These are phyloP conservation scores for Suillus bovinus DNA, from an alignment of 768 basidiomycete species.

Conservation along the genomic window DNA sequence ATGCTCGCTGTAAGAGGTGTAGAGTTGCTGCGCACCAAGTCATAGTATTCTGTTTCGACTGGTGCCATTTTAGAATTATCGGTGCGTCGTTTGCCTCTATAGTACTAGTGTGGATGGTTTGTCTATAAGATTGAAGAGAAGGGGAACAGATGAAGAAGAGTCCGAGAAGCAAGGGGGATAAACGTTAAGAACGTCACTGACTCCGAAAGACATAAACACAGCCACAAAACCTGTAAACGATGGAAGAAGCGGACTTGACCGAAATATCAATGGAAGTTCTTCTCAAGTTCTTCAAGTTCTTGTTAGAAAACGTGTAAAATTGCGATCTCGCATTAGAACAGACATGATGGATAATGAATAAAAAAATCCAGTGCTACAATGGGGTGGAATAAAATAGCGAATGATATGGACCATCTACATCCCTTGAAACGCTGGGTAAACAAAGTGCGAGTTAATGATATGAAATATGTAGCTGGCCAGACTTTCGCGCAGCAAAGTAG, in stretches of 20 bases:
- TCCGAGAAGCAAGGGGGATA: constrained; percentile 6
- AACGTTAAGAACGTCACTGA: constrained; percentile 3
- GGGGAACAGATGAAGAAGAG: constrained; percentile 14
- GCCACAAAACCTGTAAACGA: constrained; percentile 2
- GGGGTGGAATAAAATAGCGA: constrained; percentile 25
- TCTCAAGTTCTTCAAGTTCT: neutral
- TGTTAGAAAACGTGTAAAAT: neutral
- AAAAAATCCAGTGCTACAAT: constrained; percentile 29
- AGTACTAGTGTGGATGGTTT: constrained; percentile 11
- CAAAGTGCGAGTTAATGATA: neutral
- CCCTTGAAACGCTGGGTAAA: constrained; percentile 1
- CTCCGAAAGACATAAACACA: neutral
- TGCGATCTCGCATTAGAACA: constrained; percentile 1
- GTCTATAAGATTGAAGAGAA: constrained; percentile 4
- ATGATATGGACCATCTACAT: neutral
- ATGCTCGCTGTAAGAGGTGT: neutral
- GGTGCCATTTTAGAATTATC: constrained; percentile 58
- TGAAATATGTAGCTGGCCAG: constrained; percentile 7
- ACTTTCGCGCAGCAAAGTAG: constrained; percentile 6
- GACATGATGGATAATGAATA: constrained; percentile 1
- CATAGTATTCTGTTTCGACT: constrained; percentile 90
- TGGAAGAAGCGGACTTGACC: neutral
- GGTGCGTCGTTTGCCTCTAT: constrained; percentile 2
- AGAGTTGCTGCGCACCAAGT: constrained; percentile 54
- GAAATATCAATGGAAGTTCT: neutral